Conservation (phyloP, 2,329 filamentous ascomycete genomes). For the Penicillium griseofulvum region DNA sequence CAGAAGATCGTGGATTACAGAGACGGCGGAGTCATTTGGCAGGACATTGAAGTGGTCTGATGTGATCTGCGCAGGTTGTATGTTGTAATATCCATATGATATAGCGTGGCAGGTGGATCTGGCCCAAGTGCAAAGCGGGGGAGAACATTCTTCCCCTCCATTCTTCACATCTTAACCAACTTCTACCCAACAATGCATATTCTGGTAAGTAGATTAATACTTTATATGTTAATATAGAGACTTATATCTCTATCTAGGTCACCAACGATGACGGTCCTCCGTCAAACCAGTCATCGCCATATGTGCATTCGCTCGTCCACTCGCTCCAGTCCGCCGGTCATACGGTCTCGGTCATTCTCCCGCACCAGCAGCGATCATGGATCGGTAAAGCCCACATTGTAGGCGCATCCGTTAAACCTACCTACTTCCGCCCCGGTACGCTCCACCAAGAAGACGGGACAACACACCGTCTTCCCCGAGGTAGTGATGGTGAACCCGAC, state of each 20-base stretch:
- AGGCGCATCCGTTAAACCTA: constrained; percentile 78
- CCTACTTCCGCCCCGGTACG: constrained; percentile 72
- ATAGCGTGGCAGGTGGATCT: neutral
- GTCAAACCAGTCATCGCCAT: constrained; percentile 73
- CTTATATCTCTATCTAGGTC: constrained; percentile 33
- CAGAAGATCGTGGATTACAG: constrained; percentile 30
- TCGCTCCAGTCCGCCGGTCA: constrained; percentile 74
- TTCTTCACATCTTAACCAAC: constrained; percentile 14
- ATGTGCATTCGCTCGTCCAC: constrained; percentile 71
- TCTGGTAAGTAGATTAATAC: constrained; percentile 41
- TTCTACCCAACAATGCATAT: constrained; percentile 47
- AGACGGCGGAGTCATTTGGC: constrained; percentile 32
- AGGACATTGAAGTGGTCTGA: constrained; percentile 6
- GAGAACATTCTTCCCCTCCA: constrained; percentile 20
- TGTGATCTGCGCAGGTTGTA: too few relatives aligned
- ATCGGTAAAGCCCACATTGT: constrained; percentile 98
- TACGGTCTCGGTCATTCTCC: constrained; percentile 85
- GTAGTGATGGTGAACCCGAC: constrained; percentile 50
- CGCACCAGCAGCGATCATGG: constrained; percentile 91
- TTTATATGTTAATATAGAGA: neutral
- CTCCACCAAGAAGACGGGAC: constrained; percentile 65
- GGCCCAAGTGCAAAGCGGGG: constrained; percentile 10
- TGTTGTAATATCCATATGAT: neutral
- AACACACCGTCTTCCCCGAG: constrained; percentile 59
- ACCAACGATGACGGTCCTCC: constrained; percentile 78